These are phyloP conservation scores for Trichomonas gallinae DNA, from an alignment of 208 protist genomes.

Conservation along the genomic window DNA sequence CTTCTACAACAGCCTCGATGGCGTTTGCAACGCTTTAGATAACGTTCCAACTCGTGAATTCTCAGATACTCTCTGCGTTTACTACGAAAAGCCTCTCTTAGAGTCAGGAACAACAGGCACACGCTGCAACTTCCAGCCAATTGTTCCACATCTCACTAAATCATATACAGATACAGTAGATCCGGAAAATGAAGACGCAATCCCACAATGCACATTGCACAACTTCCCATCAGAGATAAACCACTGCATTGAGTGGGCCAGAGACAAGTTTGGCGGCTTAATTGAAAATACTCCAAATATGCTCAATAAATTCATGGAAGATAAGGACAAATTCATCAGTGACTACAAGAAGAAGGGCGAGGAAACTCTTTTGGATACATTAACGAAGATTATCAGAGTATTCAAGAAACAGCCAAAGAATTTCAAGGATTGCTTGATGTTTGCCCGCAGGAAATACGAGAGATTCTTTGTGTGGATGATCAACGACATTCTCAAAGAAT, in stretches of 20 bases:
- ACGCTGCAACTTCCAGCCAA: slow-evolving; percentile 81
- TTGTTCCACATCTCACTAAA: slow-evolving; percentile 92
- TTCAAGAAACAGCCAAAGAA: slow-evolving; percentile 50
- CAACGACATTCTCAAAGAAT: slow-evolving; percentile 83
- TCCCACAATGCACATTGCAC: slow-evolving; percentile 98
- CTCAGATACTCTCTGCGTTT: slow-evolving; percentile 54
- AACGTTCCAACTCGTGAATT: slow-evolving; percentile 65
- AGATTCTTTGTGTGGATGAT: slow-evolving; percentile 82
- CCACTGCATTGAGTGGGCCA: slow-evolving; percentile 48
- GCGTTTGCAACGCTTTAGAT: slow-evolving; percentile 94
- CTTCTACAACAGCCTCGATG: slow-evolving; percentile 76
- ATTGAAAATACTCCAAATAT: slow-evolving; percentile 42
- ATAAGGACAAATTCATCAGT: neutral
- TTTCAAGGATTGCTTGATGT: slow-evolving; percentile 74
- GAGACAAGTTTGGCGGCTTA: slow-evolving; percentile 56
- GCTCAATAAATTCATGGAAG: neutral
- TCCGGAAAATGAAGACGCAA: slow-evolving; percentile 84
- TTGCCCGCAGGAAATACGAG: slow-evolving; percentile 76
- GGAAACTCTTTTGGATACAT: neutral
- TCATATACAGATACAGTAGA: slow-evolving; percentile 80
- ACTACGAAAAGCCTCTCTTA: slow-evolving; percentile 85
- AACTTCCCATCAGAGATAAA: slow-evolving; percentile 88
- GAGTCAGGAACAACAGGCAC: slow-evolving; percentile 96
- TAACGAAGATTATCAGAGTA: neutral
- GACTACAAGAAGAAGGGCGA: neutral